Conservation (phyloP, 1,139 yeast species). For the Taphrina betulina region DNA sequence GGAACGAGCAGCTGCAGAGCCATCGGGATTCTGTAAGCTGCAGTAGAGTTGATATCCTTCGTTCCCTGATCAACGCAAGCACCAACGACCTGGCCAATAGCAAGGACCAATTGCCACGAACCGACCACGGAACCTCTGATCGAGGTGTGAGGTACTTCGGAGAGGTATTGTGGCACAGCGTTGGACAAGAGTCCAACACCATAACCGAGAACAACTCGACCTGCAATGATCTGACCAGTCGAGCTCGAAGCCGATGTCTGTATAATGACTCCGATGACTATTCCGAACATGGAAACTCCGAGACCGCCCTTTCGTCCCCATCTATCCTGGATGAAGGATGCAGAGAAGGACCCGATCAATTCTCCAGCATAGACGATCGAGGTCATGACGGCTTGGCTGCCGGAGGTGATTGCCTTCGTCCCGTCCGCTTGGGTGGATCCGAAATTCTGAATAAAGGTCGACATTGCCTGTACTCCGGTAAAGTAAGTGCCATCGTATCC, state of each 20-base stretch:
- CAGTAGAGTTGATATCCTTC: conserved; percentile 52
- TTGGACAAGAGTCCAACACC: conserved; percentile 70
- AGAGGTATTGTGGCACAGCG: conserved; percentile 63
- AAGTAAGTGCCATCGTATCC: conserved; percentile 57
- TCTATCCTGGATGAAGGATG: conserved; percentile 59
- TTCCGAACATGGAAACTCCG: conserved; percentile 23
- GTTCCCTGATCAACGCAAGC: conserved; percentile 68
- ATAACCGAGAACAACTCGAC: conserved; percentile 55
- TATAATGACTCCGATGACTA: conserved; percentile 48
- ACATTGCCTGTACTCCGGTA: conserved; percentile 58
- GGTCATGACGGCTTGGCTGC: conserved; percentile 59
- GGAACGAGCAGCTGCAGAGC: conserved; percentile 24
- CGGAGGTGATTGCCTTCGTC: conserved; percentile 50
- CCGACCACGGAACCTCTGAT: conserved; percentile 54
- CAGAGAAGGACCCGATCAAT: conserved; percentile 48
- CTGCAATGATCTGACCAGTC: conserved; percentile 49
- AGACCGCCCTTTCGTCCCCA: conserved; percentile 33
- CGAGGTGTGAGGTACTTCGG: conserved; percentile 67
- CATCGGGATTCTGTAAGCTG: conserved; percentile 39
- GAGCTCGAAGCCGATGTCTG: conserved; percentile 49
- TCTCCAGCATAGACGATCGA: conserved; percentile 53
- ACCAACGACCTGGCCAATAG: conserved; percentile 67
- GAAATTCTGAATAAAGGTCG: conserved; percentile 45
- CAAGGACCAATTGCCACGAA: conserved; percentile 46
- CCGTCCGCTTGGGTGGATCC: conserved; percentile 46